phyloP scores from a whole-genome alignment of 257 asterid genomes.

The Fraxinus pennsylvanica region DNA sequence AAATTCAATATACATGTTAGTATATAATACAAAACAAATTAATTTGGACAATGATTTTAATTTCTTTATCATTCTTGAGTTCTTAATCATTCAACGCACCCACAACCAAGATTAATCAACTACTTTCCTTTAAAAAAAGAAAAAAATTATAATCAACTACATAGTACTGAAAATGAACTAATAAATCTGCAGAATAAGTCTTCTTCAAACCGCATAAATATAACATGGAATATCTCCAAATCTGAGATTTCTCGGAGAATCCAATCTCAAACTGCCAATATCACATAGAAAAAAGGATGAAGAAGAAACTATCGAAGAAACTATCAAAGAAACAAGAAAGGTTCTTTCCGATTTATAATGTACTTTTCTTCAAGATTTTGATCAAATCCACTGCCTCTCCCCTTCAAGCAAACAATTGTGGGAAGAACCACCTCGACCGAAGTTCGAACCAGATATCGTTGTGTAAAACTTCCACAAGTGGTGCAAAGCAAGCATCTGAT shows the following conservation, averaged over 20 bases:
- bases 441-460: conserved; percentile 36
- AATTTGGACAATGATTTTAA: too few species aligned
- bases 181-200: too few species aligned
- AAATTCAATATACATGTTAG: too few species aligned
- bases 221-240: neutral
- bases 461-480: conserved; percentile 34
- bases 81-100: too few species aligned
- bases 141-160: neutral
- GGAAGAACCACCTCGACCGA: conserved; percentile 32
- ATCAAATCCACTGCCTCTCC: conserved; percentile 7
- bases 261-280: neutral
- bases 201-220: neutral
- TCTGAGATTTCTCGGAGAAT: neutral
- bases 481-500: conserved; percentile 45
- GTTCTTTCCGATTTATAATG: conserved; percentile 25
- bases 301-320: neutral
- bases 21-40: too few species aligned
- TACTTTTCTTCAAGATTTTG: neutral
- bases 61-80: too few species aligned
- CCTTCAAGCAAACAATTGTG: conserved; percentile 16
- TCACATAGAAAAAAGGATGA: neutral
- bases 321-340: conserved; percentile 37
- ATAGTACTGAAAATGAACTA: neutral
- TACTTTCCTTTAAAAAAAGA: too few species aligned
- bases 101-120: too few species aligned